Base-by-base conservation (phyloP, 2,329 filamentous ascomycete genomes). In the Stachybotrys chlorohalonatus region DNA sequence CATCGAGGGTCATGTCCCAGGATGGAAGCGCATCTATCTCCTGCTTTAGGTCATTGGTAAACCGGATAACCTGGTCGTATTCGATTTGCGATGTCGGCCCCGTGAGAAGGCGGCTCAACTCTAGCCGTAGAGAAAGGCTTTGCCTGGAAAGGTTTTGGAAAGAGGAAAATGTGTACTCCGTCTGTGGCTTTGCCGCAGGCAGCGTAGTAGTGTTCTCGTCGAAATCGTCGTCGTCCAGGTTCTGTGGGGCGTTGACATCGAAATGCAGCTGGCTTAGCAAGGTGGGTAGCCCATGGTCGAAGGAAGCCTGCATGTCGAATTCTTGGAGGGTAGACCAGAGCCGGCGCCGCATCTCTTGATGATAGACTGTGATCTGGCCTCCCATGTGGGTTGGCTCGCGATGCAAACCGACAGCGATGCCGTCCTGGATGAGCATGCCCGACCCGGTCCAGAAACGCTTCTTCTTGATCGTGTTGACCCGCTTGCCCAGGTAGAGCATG, bases 381-480 rank as follows among this genome's bases (percentile, higher is more conserved):
- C 70, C 72, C 70, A 82, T 78, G 55, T 77, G 74, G 60, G 78
- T 77, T 3, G 81, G 80, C 62, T 84, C 82, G 16, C 79, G 77
- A 60, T 85, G 82, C 50, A 85, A 70, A 15, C 81, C 81, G 32
- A 84, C 76, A 2, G 77, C 76, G 55, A 84, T 78, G 54, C 78
- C 80, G 52, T 84, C 78, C 51, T 81, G 79, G 13, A 83, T 75
- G 54, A 84, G 70, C 6, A 76, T 72, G 0, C 81, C 80, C 1
- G 81, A 73, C 46, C 75, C 73, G 15, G 79, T 81, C 81, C 81
- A 84, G 66, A 82, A 84, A 11, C 80, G 74, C 73, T 84, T 84
- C 75, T 84, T 84, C 71, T 84, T 83, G 59, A 84, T 77, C 2
- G 78, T 80, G 66, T 85, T 85, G 58, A 84, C 77, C 32, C 79